A percentile compares a stretch with the other conserved stretches of the same genome.
phyloP scores from a whole-genome alignment of 2,329 filamentous ascomycete species.

The Cucurbitaria berberidis region DNA sequence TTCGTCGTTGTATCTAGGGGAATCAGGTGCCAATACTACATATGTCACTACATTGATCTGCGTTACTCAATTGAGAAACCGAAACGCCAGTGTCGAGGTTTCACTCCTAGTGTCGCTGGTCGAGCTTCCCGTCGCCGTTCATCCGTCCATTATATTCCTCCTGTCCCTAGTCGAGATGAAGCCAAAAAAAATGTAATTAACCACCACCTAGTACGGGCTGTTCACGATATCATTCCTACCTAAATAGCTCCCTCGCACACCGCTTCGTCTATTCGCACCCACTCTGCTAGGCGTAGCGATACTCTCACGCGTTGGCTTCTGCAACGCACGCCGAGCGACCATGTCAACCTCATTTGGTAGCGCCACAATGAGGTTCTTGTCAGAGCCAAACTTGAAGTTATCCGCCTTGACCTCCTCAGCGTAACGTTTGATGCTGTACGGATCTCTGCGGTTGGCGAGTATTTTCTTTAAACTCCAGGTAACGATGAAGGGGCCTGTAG shows the following conservation, averaged over 20 bases:
- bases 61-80: neutral
- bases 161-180: neutral
- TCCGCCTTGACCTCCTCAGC: conserved; percentile 95
- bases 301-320: conserved; percentile 89
- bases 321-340: conserved; percentile 85
- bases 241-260: conserved; percentile 69
- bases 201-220: conserved; percentile 60
- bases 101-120: neutral
- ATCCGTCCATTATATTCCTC: neutral
- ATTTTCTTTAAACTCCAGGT: conserved; percentile 97
- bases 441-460: conserved; percentile 77
- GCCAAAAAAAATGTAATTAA: neutral
- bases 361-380: conserved; percentile 98
- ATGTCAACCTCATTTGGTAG: conserved; percentile 98
- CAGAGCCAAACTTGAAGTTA: conserved; percentile 95
- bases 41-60: neutral
- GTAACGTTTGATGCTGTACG: conserved; percentile 97
- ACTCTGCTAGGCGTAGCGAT: conserved; percentile 70
- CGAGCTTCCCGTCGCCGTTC: neutral
- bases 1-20: conserved; percentile 1
- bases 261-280: conserved; percentile 46
- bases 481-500: conserved; percentile 94
- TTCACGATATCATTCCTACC: conserved; percentile 85
- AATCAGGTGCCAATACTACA: neutral
- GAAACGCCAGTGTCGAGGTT: neutral